Base-by-base conservation (phyloP, 2,329 filamentous ascomycete genomes). In the Chalara sp. region DNA sequence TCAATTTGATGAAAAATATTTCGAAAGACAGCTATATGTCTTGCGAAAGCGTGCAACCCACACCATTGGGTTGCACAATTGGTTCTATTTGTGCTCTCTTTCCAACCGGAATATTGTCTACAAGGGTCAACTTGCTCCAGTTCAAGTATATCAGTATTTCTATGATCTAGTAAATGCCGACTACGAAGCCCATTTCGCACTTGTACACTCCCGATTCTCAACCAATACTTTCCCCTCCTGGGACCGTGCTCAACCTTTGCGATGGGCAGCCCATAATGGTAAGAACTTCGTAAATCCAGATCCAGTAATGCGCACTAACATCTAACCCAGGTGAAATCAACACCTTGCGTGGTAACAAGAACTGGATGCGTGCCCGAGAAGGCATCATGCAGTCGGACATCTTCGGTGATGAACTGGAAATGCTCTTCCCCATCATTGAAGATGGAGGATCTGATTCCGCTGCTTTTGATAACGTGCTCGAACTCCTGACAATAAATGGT, bases 61-160 rank as follows among this genome's bases (percentile, higher is more conserved):
- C 75, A 87, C 89, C 63, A 93, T 96, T 67, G 91, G 92, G 53
- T 80, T 96, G 51, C 89, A 95, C 72, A 96, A 96, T 71, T 97
- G 92, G 92, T 97, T 97, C 78, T 97, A 97, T 70, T 78, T 97
- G 53, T 97, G 92, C 79, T 96, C 90, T 46, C 75, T 97, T 60
- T 93, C 70, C 44, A 96, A 96, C 83, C 91, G 91, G 74, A 97
- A 97, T 75, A 97, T 97, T 72, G 89, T 97, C 54, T 97, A 97
- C 80, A 97, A 97, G 79, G 92, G 92, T 57, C 93, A 97, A 70
- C 78, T 97, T 59, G 87, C 92, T 43, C 92, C 92, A 29, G 83
- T 92, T 32, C 92, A 97, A 75, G 92, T 97, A 48, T 97, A 97
- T 73, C 87, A 95, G 68, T 97, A 97, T 76, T 97, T 95, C 73